Percentiles rank a stretch among this genome's conserved stretches.
Evolutionary conservation across 1,284 basidiomycete species (phyloP).

Genomic region (Cutaneotrichosporon cyanovorans): DNA sequence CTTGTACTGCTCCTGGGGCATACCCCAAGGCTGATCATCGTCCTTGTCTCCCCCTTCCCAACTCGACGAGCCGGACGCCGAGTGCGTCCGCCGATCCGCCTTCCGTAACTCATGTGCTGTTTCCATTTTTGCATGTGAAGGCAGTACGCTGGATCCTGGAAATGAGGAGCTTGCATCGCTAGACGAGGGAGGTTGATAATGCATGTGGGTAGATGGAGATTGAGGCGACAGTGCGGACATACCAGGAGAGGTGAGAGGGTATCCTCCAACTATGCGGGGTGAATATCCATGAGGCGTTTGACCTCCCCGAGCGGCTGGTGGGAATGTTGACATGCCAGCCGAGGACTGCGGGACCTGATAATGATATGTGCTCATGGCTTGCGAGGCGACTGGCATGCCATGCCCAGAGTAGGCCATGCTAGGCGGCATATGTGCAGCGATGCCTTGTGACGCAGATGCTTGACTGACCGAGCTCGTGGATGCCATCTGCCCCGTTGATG

Average conservation of each 20-base stretch:
- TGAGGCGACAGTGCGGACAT: conserved; percentile 14
- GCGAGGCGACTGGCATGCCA: conserved; percentile 4
- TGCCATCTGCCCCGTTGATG: not conserved
- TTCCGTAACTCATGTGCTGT: not conserved
- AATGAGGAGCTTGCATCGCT: conserved; percentile 9
- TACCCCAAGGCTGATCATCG: conserved; percentile 38
- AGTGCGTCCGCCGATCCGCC: conserved; percentile 10
- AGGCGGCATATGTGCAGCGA: conserved; percentile 12
- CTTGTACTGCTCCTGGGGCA: conserved; percentile 42
- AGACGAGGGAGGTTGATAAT: conserved; percentile 4
- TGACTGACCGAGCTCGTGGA: conserved; percentile 1
- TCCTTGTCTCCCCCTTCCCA: conserved; percentile 13
- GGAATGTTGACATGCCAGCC: conserved; percentile 16
- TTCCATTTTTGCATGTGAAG: conserved; percentile 9
- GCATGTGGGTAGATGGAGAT: conserved; percentile 15
- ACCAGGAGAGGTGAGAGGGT: conserved; percentile 12
- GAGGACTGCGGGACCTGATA: conserved; percentile 11
- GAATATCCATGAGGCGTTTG: conserved; percentile 13
- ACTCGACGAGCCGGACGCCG: conserved; percentile 3
- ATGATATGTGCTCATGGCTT: conserved; percentile 13
- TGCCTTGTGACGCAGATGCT: not conserved
- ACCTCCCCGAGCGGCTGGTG: not conserved
- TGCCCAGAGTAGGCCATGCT: conserved; percentile 19
- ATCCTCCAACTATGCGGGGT: conserved; percentile 14
- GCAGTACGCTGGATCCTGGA: conserved; percentile 8